Evolutionary conservation across 1,284 basidiomycete genomes (phyloP).

Genomic region (Naganishia liquefaciens): DNA sequence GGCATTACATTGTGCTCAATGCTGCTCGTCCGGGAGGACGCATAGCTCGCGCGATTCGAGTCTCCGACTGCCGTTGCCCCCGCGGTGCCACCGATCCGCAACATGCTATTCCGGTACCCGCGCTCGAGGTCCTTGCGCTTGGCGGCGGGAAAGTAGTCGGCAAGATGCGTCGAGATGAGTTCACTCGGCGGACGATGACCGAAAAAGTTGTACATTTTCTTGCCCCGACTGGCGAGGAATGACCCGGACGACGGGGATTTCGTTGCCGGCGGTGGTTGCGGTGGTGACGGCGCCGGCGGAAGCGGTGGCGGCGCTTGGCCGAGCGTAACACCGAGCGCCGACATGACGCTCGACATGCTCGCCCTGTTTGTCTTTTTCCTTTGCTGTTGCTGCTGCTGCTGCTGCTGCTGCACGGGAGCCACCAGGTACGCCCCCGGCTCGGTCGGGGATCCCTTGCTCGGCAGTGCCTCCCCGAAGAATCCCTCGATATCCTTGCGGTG

Average conservation of each 20-base stretch:
- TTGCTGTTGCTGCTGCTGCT: constrained; percentile 17
- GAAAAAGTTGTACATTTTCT: constrained; percentile 88
- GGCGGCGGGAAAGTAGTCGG: constrained; percentile 92
- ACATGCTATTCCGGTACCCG: constrained; percentile 77
- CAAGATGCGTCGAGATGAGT: constrained; percentile 92
- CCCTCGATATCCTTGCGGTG: constrained; percentile 58
- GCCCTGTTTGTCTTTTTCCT: constrained; percentile 81
- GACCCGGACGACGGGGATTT: constrained; percentile 51
- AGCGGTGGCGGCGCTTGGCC: constrained; percentile 63
- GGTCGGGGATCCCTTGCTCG: constrained; percentile 55
- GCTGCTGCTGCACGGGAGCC: constrained; percentile 18
- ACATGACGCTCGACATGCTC: constrained; percentile 90
- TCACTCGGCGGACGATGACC: constrained; percentile 96
- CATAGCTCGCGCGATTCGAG: constrained; percentile 26
- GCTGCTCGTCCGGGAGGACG: constrained; percentile 20
- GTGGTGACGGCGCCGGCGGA: constrained; percentile 34
- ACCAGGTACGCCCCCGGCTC: constrained; percentile 52
- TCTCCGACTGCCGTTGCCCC: constrained; percentile 1
- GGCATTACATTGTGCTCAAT: constrained; percentile 35
- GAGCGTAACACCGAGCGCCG: constrained; percentile 79
- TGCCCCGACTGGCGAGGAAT: constrained; percentile 46
- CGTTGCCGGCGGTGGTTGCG: constrained; percentile 35
- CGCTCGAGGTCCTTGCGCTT: constrained; percentile 86
- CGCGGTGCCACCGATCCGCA: constrained; percentile 52
- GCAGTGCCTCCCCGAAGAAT: constrained; percentile 63